These are phyloP conservation scores for Rhododendron molle DNA, from an alignment of 148 eudicot genomes.

Conservation along the genomic window DNA sequence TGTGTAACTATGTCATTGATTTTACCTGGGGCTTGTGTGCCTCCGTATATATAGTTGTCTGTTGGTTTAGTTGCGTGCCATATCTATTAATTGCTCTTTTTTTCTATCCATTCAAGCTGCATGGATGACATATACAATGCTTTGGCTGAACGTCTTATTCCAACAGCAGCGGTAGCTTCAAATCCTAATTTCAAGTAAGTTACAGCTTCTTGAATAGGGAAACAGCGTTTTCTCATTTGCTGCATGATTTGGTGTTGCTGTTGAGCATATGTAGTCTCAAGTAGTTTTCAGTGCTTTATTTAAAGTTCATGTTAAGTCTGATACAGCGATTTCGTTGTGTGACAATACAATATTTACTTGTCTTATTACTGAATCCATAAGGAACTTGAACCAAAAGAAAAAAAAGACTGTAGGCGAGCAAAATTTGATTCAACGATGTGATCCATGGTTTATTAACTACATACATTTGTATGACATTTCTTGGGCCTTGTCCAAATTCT, in stretches of 20 bases:
- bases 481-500: not conserved
- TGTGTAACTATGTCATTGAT: not conserved
- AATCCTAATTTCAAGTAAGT: slow-evolving; percentile 74
- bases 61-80: not conserved
- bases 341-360: not conserved
- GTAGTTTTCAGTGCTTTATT: not conserved
- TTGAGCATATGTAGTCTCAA: not conserved
- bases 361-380: not conserved
- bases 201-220: slow-evolving; percentile 4
- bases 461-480: not conserved
- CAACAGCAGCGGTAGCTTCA: slow-evolving; percentile 63
- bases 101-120: slow-evolving; percentile 34
- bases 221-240: not conserved
- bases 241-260: not conserved
- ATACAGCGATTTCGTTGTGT: not conserved
- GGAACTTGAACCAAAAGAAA: not conserved
- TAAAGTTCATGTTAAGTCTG: not conserved
- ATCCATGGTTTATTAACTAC: not conserved
- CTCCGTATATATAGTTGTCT: not conserved
- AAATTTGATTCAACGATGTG: not conserved
- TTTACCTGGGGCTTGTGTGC: not conserved
- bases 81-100: slow-evolving; percentile 4
- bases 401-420: not conserved
- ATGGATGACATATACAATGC: slow-evolving; percentile 87
- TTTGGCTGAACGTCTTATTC: slow-evolving; percentile 74